Evolutionary conservation across 331 rosid genomes (phyloP), one percentile per base, ranked within the genome.

Genomic region (Saraca asoca): DNA sequence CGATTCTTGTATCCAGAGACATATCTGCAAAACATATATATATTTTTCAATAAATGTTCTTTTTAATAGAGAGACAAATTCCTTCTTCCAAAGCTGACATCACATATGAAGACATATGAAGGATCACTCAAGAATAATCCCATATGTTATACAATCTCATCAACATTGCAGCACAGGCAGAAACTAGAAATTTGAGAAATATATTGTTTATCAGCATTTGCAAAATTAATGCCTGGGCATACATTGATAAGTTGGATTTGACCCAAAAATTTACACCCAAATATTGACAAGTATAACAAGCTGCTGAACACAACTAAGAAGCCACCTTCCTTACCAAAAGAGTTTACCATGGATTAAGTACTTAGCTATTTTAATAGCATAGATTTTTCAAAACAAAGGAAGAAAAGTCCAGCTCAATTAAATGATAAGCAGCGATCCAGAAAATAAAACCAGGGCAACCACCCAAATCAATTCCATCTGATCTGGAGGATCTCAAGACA

Each of bases 1-100:
- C 98, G 91, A 49, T 93, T 93, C 75, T 93, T 93, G 75, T 93
- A 93, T 44, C 98, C 98, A 2, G 98, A 93, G 49, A 93, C 95
- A 61, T 93, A 93, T 72, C 96, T 93, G 90, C 78, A 78, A 70
- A 64, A 77, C 6, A 53, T 57, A 76, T 24, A 59, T 59, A 20
- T 58, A n/a, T n/a, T n/a, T n/a, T 10, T 72, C 11, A 75, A 56
- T 65, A 10, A 55, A 42, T 43, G 24, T 31, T 18, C 12, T 11
- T 29, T 29, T 18, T 16, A 55, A 42, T 50, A 31, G 61, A 76
- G 72, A 37, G 9, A 44, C 1, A 12, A 0, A 15, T n/a, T 33
- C 34, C 57, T 24, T 61, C 50, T 12, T 37, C 55, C 52, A 58
- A n/a, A 37, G 42, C 7, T 12, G 34, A 66, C 41, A 71, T 16